Percentiles rank a stretch among this genome's conserved stretches.
These are phyloP conservation scores for Saccharomyces pastorianus DNA, from an alignment of 1,139 yeast species.

Conservation along the genomic window DNA sequence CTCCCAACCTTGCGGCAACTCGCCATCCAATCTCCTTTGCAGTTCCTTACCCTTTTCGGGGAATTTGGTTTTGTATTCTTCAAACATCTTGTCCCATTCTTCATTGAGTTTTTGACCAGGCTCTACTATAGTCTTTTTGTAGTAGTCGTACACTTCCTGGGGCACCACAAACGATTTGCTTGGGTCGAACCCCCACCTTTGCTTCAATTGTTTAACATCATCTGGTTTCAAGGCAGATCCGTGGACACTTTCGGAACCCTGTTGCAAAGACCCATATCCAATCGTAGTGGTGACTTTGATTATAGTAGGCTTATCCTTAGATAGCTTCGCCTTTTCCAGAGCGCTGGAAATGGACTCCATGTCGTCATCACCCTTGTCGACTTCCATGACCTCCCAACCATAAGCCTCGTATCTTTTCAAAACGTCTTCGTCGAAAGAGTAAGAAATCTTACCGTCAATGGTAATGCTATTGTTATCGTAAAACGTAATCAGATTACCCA, in stretches of 20 bases:
- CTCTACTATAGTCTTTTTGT: conserved; percentile 47
- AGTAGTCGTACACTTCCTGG: conserved; percentile 68
- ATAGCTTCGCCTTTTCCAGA: conserved; percentile 59
- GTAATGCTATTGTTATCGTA: conserved; percentile 97
- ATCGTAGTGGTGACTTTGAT: conserved; percentile 85
- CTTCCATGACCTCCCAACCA: conserved; percentile 85
- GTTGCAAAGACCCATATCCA: conserved; percentile 82
- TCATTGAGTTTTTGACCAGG: conserved; percentile 59
- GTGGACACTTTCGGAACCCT: conserved; percentile 90
- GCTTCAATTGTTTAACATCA: conserved; percentile 82
- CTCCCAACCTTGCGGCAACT: conserved; percentile 82
- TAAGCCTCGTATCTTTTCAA: conserved; percentile 76
- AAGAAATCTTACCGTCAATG: conserved; percentile 86
- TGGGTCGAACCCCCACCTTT: conserved; percentile 81
- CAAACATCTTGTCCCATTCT: conserved; percentile 64
- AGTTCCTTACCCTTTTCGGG: conserved; percentile 77
- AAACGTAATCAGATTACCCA: conserved; percentile 88
- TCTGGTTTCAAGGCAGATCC: conserved; percentile 95
- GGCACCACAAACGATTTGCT: conserved; percentile 71
- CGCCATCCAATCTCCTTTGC: conserved; percentile 67
- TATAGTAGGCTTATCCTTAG: conserved; percentile 74
- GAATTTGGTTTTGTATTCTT: conserved; percentile 55
- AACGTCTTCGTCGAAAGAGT: conserved; percentile 93
- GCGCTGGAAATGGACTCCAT: conserved; percentile 65
- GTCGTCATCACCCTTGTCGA: conserved; percentile 76